A percentile compares a stretch with the other conserved stretches of the same genome.
Evolutionary conservation across 2,329 filamentous ascomycete genomes (phyloP).

Genomic region (Fusarium napiforme): DNA sequence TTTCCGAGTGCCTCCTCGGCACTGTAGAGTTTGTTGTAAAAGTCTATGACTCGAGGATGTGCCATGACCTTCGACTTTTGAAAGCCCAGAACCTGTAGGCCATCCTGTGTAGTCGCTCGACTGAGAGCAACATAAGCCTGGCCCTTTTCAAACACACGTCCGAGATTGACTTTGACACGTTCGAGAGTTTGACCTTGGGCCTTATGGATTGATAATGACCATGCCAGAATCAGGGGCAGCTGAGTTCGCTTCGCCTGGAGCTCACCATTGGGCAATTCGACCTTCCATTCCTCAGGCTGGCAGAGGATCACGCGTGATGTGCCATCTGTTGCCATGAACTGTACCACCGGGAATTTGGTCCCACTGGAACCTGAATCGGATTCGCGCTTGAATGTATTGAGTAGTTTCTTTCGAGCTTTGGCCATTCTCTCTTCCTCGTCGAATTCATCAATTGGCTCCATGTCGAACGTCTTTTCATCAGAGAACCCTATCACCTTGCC

Average conservation of each 20-base stretch:
- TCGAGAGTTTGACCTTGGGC: slow-evolving; percentile 95
- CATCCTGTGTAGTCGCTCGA: slow-evolving; percentile 87
- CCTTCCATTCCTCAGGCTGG: slow-evolving; percentile 92
- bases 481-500: slow-evolving; percentile 74
- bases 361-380: slow-evolving; percentile 58
- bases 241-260: slow-evolving; percentile 87
- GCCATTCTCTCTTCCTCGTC: slow-evolving; percentile 56
- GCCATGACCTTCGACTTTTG: slow-evolving; percentile 94
- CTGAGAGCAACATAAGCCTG: slow-evolving; percentile 97
- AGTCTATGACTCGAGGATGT: slow-evolving; percentile 84
- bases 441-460: slow-evolving; percentile 53
- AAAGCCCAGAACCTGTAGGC: slow-evolving; percentile 88
- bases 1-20: slow-evolving; percentile 66
- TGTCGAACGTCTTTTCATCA: slow-evolving; percentile 53
- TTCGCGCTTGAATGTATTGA: slow-evolving; percentile 58
- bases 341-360: slow-evolving; percentile 82
- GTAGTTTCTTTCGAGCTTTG: slow-evolving; percentile 66
- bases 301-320: slow-evolving; percentile 74
- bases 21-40: slow-evolving; percentile 85
- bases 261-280: slow-evolving; percentile 95
- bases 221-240: slow-evolving; percentile 90
- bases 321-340: slow-evolving; percentile 82
- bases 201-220: slow-evolving; percentile 98
- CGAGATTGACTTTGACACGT: slow-evolving; percentile 92
- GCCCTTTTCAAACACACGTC: slow-evolving; percentile 93